Conservation (phyloP, 305 asterid species). For the Stenogyne calaminthoides region DNA sequence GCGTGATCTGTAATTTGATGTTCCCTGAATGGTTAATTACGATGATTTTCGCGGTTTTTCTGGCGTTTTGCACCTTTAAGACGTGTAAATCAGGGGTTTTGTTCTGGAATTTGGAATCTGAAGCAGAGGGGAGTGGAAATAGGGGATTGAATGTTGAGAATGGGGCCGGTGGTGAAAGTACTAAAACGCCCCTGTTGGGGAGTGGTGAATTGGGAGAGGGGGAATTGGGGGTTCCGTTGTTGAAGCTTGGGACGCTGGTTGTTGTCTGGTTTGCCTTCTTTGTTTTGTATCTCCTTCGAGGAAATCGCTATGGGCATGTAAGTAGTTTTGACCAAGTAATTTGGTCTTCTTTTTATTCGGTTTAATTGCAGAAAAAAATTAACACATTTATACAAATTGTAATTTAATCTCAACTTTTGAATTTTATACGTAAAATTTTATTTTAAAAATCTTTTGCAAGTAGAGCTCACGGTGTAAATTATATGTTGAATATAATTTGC, state of each 20-base stretch:
- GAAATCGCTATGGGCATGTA: conserved; percentile 69
- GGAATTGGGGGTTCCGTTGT: conserved; percentile 45
- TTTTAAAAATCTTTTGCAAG: no score
- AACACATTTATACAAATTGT: no score
- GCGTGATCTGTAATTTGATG: conserved; percentile 60
- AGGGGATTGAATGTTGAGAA: not conserved
- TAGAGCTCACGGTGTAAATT: no score
- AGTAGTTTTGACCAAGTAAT: not conserved
- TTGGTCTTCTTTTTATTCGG: no score
- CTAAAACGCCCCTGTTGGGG: conserved; percentile 39
- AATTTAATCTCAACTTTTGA: no score
- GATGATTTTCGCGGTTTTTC: conserved; percentile 53
- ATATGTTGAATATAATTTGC: no score
- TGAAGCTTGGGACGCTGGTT: conserved; percentile 54
- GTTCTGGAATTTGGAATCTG: conserved; percentile 60
- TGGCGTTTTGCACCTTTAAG: conserved; percentile 60
- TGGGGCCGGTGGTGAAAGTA: not conserved
- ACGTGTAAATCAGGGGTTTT: conserved; percentile 58
- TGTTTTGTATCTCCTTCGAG: conserved; percentile 62
- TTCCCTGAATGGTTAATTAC: conserved; percentile 82
- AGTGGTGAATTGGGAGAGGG: not conserved
- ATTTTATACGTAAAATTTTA: no score
- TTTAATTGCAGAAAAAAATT: no score
- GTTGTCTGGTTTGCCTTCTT: conserved; percentile 65
- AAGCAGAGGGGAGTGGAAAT: conserved; percentile 25